Evolutionary conservation across 2,329 filamentous ascomycete species (phyloP), one percentile per base, ranked within the genome.

Genomic region (Neophaeococcomyces mojaviensis): DNA sequence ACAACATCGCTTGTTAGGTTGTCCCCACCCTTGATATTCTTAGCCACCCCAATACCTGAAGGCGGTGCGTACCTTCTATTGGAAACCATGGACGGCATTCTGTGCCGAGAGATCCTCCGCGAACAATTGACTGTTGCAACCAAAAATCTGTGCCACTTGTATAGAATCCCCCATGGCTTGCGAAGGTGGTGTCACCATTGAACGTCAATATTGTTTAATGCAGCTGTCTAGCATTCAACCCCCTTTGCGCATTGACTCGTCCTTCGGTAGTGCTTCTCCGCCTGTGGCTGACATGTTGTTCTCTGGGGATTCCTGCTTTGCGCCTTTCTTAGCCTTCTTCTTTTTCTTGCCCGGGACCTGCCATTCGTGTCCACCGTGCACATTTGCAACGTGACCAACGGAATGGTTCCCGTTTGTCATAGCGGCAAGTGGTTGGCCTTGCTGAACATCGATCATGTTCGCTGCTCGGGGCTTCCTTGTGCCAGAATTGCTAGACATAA

Each of bases 211-310:
- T 6, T 28, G 24, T 28, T 28, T 10, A 6, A 28, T 28, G 5
- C 19, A 20, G 7, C 12, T 13, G 6, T 33, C 12, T 30, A 32
- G n/a, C 3, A 2, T 46, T 68, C 60, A 71, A 22, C 68, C 68
- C 16, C 68, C 68, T 57, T 71, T 71, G 44, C 68, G 61, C 55
- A 70, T 49, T 12, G 66, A 65, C 46, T 68, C 68, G 49, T 71
- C 67, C 12, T 58, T 58, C 24, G 68, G 67, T 9, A 68, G 55
- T 7, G 64, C 59, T 48, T 71, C 68, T 2, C 58, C 60, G 4
- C 61, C 59, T 33, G 57, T 53, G 20, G 53, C 41, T n/a, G 59
- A 58, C 20, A 58, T 54, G 20, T 58, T 57, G 26, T 48, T 49
- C 13, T 57, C 48, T 15, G 68, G 66, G 9, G 55, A 57, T 22